Conservation (phyloP, 2,329 filamentous ascomycete species). For the Neonectria punicea region DNA sequence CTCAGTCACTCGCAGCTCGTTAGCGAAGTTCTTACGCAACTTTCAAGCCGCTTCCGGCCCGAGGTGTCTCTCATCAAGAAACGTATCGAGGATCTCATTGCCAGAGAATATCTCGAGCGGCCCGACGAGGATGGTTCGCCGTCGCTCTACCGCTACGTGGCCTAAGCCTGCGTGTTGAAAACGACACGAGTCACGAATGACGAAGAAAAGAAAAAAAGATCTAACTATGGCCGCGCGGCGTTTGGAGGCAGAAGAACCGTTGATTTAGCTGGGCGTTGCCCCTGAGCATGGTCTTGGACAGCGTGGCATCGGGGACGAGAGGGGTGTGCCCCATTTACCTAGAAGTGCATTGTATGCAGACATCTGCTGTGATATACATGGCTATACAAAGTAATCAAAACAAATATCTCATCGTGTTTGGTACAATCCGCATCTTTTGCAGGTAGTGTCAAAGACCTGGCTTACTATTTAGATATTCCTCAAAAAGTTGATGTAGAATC, state of each 20-base stretch:
- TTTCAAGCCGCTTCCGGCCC: slow-evolving; percentile 76
- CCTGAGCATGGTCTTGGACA: slow-evolving; percentile 36
- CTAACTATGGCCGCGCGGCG: slow-evolving; percentile 35
- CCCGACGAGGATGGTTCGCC: slow-evolving; percentile 71
- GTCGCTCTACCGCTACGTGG: slow-evolving; percentile 77
- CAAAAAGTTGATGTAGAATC: too few relatives aligned
- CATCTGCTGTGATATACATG: slow-evolving; percentile 6
- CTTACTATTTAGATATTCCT: too few relatives aligned
- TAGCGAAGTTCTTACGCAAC: slow-evolving; percentile 76
- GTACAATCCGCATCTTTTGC: background rate
- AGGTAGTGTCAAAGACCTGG: too few relatives aligned
- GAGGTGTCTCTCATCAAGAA: slow-evolving; percentile 83
- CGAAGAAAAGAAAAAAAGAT: slow-evolving; percentile 22
- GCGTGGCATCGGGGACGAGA: slow-evolving; percentile 7
- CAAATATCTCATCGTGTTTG: slow-evolving; percentile 5
- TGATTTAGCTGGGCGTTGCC: slow-evolving; percentile 28
- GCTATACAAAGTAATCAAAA: background rate
- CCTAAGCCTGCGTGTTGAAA: slow-evolving; percentile 54
- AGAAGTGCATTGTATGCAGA: slow-evolving; percentile 2
- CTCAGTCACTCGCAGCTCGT: slow-evolving; percentile 76
- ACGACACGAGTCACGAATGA: slow-evolving; percentile 39
- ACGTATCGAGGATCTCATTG: slow-evolving; percentile 81
- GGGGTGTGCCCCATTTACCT: background rate
- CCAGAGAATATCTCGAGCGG: slow-evolving; percentile 81
- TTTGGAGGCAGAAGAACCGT: slow-evolving; percentile 31